phyloP scores from a whole-genome alignment of 2,329 filamentous ascomycete genomes.

The Calonectria henricotiae region DNA sequence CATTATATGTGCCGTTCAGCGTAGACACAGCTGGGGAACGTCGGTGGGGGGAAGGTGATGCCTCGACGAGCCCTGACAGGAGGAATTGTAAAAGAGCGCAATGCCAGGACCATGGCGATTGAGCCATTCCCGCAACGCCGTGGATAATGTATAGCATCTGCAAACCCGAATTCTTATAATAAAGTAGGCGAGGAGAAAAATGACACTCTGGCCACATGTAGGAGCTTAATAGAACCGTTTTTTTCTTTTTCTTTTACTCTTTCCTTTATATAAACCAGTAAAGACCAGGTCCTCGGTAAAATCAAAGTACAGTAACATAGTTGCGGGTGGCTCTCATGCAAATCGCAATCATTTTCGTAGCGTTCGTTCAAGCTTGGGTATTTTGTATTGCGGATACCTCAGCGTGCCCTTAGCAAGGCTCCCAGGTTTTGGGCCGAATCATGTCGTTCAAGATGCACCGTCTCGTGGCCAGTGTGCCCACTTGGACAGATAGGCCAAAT shows the following conservation, averaged over 20 bases:
- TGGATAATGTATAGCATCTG: not conserved
- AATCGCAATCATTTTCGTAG: not conserved
- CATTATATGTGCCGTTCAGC: slow-evolving; percentile 3
- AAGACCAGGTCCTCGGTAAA: not conserved
- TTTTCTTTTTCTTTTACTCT: not conserved
- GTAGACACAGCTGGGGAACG: not conserved
- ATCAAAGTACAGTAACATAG: not conserved
- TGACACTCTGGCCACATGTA: not conserved
- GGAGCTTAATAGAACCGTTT: not conserved
- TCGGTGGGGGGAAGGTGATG: not conserved
- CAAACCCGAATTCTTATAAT: too few species aligned
- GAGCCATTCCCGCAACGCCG: not conserved
- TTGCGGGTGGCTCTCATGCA: not conserved
- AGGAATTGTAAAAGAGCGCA: not conserved
- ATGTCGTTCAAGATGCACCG: not conserved
- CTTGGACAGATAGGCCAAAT: not conserved
- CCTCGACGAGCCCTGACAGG: not conserved
- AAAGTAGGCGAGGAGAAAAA: not conserved
- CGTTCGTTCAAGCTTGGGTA: not conserved
- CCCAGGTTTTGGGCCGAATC: not conserved
- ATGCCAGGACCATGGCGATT: not conserved
- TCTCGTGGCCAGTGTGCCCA: not conserved
- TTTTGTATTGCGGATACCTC: not conserved
- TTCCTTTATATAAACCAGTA: not conserved
- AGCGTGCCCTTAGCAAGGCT: not conserved